A percentile compares a stretch with the other conserved stretches of the same genome.
Conservation (phyloP, 169 alveolate species). For the Miamiensis avidus region DNA sequence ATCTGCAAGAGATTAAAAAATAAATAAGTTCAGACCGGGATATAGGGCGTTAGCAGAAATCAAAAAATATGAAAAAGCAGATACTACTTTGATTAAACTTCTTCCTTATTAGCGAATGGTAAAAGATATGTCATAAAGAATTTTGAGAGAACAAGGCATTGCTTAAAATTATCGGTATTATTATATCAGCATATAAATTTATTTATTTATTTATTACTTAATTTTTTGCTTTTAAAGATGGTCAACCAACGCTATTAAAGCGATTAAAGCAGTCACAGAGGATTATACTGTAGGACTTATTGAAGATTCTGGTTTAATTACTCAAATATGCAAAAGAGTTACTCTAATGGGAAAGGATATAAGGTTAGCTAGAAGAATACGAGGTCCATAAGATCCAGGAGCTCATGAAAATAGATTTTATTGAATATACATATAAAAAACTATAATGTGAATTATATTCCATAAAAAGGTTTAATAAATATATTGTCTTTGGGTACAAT, state of each 20-base stretch:
- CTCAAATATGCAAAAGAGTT: not conserved
- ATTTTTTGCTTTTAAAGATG: no score
- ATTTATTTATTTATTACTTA: no score
- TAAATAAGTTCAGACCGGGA: not conserved
- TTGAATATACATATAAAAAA: no score
- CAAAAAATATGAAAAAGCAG: not conserved
- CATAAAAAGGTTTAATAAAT: no score
- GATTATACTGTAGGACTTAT: not conserved
- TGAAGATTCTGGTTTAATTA: not conserved
- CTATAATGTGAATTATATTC: no score
- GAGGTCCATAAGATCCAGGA: no score
- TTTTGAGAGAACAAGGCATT: not conserved
- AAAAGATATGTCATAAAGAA: not conserved
- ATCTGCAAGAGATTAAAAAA: no score
- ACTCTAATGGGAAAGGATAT: not conserved
- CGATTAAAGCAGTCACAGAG: not conserved
- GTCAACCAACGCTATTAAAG: not conserved
- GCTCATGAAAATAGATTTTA: no score
- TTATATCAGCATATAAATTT: no score
- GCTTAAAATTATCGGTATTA: no score
- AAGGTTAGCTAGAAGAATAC: not conserved
- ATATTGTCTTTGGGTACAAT: no score
- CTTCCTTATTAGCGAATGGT: not conserved
- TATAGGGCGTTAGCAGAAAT: not conserved
- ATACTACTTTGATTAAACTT: no score